phyloP scores from a whole-genome alignment of 495 filamentous ascomycete species.

The Penicillium soppii region DNA sequence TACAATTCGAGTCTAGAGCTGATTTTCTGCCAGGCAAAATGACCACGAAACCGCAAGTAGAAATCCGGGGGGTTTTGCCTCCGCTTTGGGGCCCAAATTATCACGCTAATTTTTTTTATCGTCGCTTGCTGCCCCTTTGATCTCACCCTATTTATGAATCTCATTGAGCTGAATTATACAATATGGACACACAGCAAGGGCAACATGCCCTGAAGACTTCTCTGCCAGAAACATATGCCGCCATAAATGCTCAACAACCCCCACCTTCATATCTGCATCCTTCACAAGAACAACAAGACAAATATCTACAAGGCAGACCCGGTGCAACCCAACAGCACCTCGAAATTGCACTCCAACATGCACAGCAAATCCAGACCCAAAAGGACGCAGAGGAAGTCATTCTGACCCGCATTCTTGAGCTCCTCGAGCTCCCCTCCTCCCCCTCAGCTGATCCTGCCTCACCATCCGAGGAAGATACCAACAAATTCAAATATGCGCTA shows the following conservation, averaged over 20 bases:
- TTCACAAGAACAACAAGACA: slow-evolving; percentile 36
- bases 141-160: not conserved
- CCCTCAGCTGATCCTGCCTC: slow-evolving; percentile 53
- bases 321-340: slow-evolving; percentile 51
- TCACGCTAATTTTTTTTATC: not conserved
- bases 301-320: slow-evolving; percentile 33
- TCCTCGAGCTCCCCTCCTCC: slow-evolving; percentile 58
- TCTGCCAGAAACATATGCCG: slow-evolving; percentile 35
- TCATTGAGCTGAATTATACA: not conserved
- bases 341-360: slow-evolving; percentile 73
- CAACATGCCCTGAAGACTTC: slow-evolving; percentile 59
- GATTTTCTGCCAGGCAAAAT: too few relatives aligned
- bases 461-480: slow-evolving; percentile 57
- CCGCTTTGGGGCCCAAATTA: slow-evolving; percentile 7
- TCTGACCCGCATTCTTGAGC: slow-evolving; percentile 64
- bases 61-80: slow-evolving; percentile 13
- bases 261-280: slow-evolving; percentile 22
- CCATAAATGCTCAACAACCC: slow-evolving; percentile 33
- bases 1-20: too few relatives aligned
- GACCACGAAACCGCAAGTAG: too few relatives aligned
- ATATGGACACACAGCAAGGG: slow-evolving; percentile 17
- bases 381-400: slow-evolving; percentile 72
- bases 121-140: not conserved
- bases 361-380: slow-evolving; percentile 71
- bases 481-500: slow-evolving; percentile 57